Conservation (phyloP, 345 rosid species). For the Brassica cretica region DNA sequence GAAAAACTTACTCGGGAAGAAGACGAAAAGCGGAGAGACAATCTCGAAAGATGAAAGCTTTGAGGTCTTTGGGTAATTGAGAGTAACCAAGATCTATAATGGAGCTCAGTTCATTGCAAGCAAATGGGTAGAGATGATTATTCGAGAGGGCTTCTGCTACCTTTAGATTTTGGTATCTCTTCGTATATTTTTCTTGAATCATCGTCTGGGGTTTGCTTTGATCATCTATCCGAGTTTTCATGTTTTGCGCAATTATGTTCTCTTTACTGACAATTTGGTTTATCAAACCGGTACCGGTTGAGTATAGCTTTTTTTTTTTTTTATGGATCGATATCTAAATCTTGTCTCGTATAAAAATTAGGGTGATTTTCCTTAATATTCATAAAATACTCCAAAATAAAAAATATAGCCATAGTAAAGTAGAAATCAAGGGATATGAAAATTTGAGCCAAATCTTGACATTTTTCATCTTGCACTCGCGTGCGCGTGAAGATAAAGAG, state of each 20-base stretch:
- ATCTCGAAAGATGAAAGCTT: constrained; percentile 63
- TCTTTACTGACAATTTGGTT: background rate
- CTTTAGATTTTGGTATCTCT: constrained; percentile 57
- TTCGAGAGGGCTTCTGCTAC: constrained; percentile 49
- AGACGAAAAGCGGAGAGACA: constrained; percentile 72
- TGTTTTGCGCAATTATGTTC: background rate
- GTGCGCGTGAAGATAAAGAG: too few relatives aligned
- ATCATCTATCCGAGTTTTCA: background rate
- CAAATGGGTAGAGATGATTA: constrained; percentile 57
- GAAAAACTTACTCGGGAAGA: constrained; percentile 59
- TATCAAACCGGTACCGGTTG: too few relatives aligned
- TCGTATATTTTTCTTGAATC: constrained; percentile 6
- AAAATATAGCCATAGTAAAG: too few relatives aligned
- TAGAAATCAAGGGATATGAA: too few relatives aligned
- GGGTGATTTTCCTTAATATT: too few relatives aligned
- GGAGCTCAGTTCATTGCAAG: constrained; percentile 68
- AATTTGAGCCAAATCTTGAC: too few relatives aligned
- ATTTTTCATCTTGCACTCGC: too few relatives aligned
- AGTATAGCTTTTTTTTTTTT: too few relatives aligned
- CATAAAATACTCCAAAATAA: too few relatives aligned
- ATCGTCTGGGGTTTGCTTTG: background rate
- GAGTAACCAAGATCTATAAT: constrained; percentile 52
- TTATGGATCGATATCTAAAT: too few relatives aligned
- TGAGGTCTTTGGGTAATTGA: constrained; percentile 59
- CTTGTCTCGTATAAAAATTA: too few relatives aligned